Conservation (phyloP, 1,139 yeast species). For the Kodamaea sp. region DNA sequence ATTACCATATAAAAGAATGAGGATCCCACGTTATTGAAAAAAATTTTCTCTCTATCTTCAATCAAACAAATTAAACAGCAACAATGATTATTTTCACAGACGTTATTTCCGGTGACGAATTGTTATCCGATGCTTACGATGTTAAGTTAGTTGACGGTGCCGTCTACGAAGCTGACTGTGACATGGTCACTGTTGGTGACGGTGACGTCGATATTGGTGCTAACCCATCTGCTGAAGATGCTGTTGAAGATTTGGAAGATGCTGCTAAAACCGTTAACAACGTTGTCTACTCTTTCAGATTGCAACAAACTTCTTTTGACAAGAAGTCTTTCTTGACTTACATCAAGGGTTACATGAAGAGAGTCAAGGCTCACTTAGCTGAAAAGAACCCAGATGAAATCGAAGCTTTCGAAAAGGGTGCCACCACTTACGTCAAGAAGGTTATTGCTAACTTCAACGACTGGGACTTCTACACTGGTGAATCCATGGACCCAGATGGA, state of each 20-base stretch:
- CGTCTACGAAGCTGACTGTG: conserved; percentile 95
- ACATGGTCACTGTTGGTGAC: conserved; percentile 82
- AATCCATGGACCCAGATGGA: conserved; percentile 99
- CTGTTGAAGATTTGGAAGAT: conserved; percentile 74
- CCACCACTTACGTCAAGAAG: conserved; percentile 92
- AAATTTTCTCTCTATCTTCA: conserved; percentile 5
- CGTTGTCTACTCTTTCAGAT: conserved; percentile 97
- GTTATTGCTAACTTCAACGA: conserved; percentile 91
- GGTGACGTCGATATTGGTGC: conserved; percentile 98
- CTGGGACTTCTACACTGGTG: conserved; percentile 99
- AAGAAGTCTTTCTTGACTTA: conserved; percentile 94
- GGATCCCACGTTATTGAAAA: conserved; percentile 6
- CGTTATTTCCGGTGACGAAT: conserved; percentile 90
- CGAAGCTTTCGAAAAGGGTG: conserved; percentile 93
- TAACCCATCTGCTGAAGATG: conserved; percentile 98
- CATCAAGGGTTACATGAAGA: conserved; percentile 99
- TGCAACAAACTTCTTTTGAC: conserved; percentile 93
- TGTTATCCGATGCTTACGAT: conserved; percentile 97
- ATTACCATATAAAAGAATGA: conserved; percentile 4
- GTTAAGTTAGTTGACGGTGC: conserved; percentile 79
- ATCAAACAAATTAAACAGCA: conserved; percentile 8
- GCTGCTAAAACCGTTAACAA: conserved; percentile 91
- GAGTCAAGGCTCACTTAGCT: conserved; percentile 81
- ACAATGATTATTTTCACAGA: conserved; percentile 53
- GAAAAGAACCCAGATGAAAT: conserved; percentile 86